Evolutionary conservation across 1,139 yeast genomes (phyloP), one percentile per base, ranked within the genome.

Genomic region (Saccharomyces hybrid): DNA sequence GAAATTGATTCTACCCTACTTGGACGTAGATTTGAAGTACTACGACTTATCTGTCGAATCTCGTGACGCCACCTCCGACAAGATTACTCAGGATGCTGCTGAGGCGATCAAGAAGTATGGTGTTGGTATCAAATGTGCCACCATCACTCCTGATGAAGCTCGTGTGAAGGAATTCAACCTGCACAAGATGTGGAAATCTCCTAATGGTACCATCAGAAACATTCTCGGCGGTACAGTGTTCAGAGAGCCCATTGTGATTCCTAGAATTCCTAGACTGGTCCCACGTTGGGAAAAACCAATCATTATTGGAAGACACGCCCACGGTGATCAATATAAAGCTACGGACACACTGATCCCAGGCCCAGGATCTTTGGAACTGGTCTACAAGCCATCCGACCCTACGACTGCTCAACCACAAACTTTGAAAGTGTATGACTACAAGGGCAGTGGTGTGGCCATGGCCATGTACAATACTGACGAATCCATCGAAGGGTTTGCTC

Each of bases 391-490:
- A n/a, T 60, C 61, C 26, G 64, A 63, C 38, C 56, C 64, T 27
- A 77, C 80, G 13, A 76, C 75, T 54, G 70, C 75, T 42, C 44
- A 38, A 38, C 44, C 44, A 16, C 69, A 74, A 59, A 78, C 77
- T 54, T 75, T 75, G 60, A 75, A 77, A 49, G 88, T 86, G 34
- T 85, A 73, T 66, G 79, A 83, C 63, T 86, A 78, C 69, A 75
- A 79, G 54, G 82, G 82, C 38, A 60, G 67, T 20, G 93, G 95
- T 67, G 88, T 86, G 57, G 93, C 88, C 1, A 71, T 86, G 66
- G 85, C 89, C 48, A 86, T 86, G 93, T 86, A 86, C 74, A 86
- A 86, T 72, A 86, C 93, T 44, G 89, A 85, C 60, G 88, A 83
- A 64, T 84, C 90, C n/a, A 86, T 86, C 63, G 72, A 70, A 48